Base-by-base conservation (phyloP, 1,284 basidiomycete species). In the Ceratobasidium sp. region DNA sequence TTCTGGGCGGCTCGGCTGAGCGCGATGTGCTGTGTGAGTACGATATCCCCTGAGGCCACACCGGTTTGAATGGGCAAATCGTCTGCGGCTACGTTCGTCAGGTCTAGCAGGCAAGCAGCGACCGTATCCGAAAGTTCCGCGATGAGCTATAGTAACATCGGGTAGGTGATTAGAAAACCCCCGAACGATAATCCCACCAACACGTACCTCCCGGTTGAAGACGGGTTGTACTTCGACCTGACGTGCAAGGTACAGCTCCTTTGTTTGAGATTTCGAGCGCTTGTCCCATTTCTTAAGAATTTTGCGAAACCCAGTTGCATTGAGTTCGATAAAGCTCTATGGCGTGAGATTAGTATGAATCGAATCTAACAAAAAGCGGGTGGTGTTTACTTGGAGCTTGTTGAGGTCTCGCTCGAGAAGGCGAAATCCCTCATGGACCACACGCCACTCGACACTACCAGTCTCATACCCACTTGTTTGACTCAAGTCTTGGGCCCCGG, bases 261-360 rank as follows among this genome's bases (percentile, higher is more conserved):
- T 99, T 19, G 94, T 99, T 45, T 92, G 93, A 17, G 93, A 96
- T 78, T 93, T 99, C 50, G 94, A 96, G 73, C 95, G 90, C 84
- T 99, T 99, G 85, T 99, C 98, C 90, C 96, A 99, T 82, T 99
- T 99, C 81, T 99, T 99, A 77, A 99, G 84, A 72, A 99, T 99
- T 83, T 99, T 99, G 66, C 97, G 90, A 83, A 99, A 99, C 1
- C 97, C 98, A 2, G 92, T 97, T 0, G 95, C 98, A 82, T 99
- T 99, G 81, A 99, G 94, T 84, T 99, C 98, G 79, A 99, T 92
- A 81, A 98, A 99, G 88, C 95, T 93, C 94, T 97, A 77, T 41
- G 29, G 19, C 62, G 8, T 51, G 19, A 63, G 17, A 27, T 50
- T 2, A 63, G 69, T 56, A 24, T 22, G 5, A 48, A 11, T 5